Conservation (phyloP, 164 flowering plant species). For the Euptelea pleiosperma region DNA sequence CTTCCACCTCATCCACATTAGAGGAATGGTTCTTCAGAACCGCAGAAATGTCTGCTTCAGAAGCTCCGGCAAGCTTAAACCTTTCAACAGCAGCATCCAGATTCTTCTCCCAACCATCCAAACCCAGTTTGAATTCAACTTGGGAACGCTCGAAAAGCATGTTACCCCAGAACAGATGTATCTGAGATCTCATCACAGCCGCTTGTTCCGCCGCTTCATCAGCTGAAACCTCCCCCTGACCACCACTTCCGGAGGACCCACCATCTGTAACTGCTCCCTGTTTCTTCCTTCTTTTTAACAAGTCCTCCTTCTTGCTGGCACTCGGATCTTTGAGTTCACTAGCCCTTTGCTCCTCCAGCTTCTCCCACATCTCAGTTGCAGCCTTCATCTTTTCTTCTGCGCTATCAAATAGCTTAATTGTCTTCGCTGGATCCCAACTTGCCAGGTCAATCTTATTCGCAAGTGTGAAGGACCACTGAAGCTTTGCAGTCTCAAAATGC, state of each 20-base stretch:
- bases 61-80: constrained; percentile 94
- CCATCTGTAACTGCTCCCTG: constrained; percentile 39
- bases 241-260: constrained; percentile 35
- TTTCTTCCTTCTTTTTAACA: constrained; percentile 68
- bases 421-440: constrained; percentile 70
- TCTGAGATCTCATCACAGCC: constrained; percentile 90
- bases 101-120: constrained; percentile 67
- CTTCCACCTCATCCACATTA: constrained; percentile 42
- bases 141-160: constrained; percentile 98
- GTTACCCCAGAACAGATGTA: constrained; percentile 98
- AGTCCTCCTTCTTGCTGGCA: constrained; percentile 67
- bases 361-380: constrained; percentile 99
- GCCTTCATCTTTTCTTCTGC: constrained; percentile 95
- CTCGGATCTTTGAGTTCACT: constrained; percentile 75
- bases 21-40: constrained; percentile 86
- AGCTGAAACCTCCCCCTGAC: constrained; percentile 52
- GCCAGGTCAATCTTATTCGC: constrained; percentile 80
- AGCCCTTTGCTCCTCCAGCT: constrained; percentile 86
- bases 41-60: constrained; percentile 73
- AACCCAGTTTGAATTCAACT: constrained; percentile 74
- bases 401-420: constrained; percentile 73
- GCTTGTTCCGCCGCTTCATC: constrained; percentile 95
- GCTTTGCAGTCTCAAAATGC: constrained; percentile 97
- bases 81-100: constrained; percentile 85
- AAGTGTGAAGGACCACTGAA: constrained; percentile 86